These are phyloP conservation scores for Handroanthus guayacan DNA, from an alignment of 257 asterid species.

Conservation along the genomic window DNA sequence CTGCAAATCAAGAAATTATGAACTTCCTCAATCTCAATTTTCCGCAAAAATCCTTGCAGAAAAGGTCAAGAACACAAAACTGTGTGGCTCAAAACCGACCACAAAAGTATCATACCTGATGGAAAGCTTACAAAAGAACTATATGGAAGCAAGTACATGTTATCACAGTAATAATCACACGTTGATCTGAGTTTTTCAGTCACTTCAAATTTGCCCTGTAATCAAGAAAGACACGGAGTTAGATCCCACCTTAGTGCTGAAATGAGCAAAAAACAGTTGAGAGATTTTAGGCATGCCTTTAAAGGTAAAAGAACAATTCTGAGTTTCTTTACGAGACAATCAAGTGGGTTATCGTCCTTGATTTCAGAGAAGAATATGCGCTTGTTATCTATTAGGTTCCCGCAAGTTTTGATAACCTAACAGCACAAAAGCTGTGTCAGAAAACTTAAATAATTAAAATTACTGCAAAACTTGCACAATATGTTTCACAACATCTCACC, in stretches of 20 bases:
- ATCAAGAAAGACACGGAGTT: background rate
- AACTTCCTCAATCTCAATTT: background rate
- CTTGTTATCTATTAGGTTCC: slow-evolving; percentile 47
- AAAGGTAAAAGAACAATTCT: slow-evolving; percentile 45
- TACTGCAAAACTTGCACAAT: background rate
- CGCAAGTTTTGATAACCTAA: slow-evolving; percentile 59
- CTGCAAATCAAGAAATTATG: slow-evolving; percentile 40
- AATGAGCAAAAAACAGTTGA: background rate
- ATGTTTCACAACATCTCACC: slow-evolving; percentile 45
- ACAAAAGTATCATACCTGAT: slow-evolving; percentile 46
- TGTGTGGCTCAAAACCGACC: background rate
- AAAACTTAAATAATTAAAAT: background rate
- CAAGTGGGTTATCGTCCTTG: slow-evolving; percentile 71
- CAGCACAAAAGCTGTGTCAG: slow-evolving; percentile 17
- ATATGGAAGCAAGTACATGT: slow-evolving; percentile 68
- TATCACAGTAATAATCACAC: slow-evolving; percentile 67
- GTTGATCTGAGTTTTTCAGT: slow-evolving; percentile 31
- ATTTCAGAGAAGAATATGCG: slow-evolving; percentile 74
- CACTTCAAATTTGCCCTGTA: slow-evolving; percentile 45
- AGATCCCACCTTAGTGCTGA: background rate
- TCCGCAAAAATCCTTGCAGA: background rate
- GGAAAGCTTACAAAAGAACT: slow-evolving; percentile 60
- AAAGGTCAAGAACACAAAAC: background rate
- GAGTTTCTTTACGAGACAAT: slow-evolving; percentile 59
- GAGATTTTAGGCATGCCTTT: slow-evolving; percentile 47